Evolutionary conservation across 371 early-diverging fungal genomes (phyloP), one percentile per base, ranked within the genome.

Genomic region (Choanephora cucurbitarum): DNA sequence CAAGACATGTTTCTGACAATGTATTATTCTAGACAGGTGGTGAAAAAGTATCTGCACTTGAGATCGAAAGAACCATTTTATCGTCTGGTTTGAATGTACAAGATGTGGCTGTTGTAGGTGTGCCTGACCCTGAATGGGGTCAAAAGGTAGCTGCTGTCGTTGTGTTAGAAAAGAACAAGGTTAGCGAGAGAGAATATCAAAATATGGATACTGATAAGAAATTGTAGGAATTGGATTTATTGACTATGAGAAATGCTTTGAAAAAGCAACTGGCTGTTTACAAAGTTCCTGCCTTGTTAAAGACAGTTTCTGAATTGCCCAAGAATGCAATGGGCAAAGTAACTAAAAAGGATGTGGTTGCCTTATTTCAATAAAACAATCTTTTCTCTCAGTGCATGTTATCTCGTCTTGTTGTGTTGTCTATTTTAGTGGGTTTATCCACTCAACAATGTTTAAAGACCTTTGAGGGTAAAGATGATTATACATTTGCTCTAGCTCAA

Each of bases 271-370:
- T 93, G 57, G 92, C 93, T 3, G 72, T 72, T 31, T 92, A 92
- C 67, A 92, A 93, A 68, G 63, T 90, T 0, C 95, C 95, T 11
- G 77, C 64, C 42, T 37, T 62, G 52, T 51, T 86, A 21, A 59
- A 67, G 33, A 44, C 73, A 6, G 68, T 80, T 0, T 55, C 75
- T 24, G 82, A 85, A 52, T 64, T 94, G 50, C 95, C 94, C 24
- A 81, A 89, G 46, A 95, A 93, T 67, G 86, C 89, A 6, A 92
- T 94, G 92, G 92, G 92, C 37, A 94, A 94, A 73, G 87, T 93
- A 21, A 90, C 89, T 60, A 94, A 94, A 69, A 92, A 90, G 66
- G 82, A 80, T 6, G 66, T 91, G 41, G 49, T 69, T 21, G 61
- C 55, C n/a, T 51, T 79, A 23, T 89, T 89, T 64, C 52, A 49